phyloP scores from a whole-genome alignment of 768 basidiomycete species.

The Macrolepiota albuminosa region DNA sequence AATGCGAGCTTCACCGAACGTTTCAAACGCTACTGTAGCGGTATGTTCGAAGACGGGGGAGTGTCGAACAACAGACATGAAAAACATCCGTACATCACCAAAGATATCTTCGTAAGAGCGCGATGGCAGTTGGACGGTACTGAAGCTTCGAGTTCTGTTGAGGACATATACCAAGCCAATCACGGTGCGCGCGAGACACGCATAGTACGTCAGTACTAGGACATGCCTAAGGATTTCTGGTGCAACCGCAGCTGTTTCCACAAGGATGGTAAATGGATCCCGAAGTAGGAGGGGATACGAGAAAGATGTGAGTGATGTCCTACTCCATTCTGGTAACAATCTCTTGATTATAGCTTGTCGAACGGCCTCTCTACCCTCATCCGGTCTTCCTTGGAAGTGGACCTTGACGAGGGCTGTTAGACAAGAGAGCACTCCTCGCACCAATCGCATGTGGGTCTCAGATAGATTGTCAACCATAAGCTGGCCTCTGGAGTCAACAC shows the following conservation, averaged over 20 bases:
- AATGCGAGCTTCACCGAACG: constrained; percentile 79
- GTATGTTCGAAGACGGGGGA: constrained; percentile 85
- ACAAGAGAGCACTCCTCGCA: constrained; percentile 71
- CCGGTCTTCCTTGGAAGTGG: constrained; percentile 64
- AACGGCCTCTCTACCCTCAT: constrained; percentile 73
- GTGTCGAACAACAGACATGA: constrained; percentile 87
- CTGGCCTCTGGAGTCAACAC: constrained; percentile 41
- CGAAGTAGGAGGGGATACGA: constrained; percentile 83
- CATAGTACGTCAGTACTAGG: constrained; percentile 86
- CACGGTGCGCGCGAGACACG: constrained; percentile 80
- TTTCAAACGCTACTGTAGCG: constrained; percentile 71
- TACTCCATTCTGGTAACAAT: constrained; percentile 87
- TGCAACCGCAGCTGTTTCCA: constrained; percentile 86
- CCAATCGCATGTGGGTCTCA: constrained; percentile 71
- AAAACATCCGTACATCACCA: constrained; percentile 82
- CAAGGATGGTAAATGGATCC: constrained; percentile 84
- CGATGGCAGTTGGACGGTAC: constrained; percentile 34
- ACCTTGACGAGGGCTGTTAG: constrained; percentile 61
- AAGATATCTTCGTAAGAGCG: constrained; percentile 70
- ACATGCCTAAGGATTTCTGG: constrained; percentile 89
- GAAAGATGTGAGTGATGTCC: constrained; percentile 76
- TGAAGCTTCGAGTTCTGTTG: constrained; percentile 63
- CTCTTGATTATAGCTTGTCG: constrained; percentile 87
- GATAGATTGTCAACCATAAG: constrained; percentile 72
- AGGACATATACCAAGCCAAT: constrained; percentile 82